These are phyloP conservation scores for Pulveroboletus sp. DNA, from an alignment of 768 basidiomycete genomes.

Conservation along the genomic window DNA sequence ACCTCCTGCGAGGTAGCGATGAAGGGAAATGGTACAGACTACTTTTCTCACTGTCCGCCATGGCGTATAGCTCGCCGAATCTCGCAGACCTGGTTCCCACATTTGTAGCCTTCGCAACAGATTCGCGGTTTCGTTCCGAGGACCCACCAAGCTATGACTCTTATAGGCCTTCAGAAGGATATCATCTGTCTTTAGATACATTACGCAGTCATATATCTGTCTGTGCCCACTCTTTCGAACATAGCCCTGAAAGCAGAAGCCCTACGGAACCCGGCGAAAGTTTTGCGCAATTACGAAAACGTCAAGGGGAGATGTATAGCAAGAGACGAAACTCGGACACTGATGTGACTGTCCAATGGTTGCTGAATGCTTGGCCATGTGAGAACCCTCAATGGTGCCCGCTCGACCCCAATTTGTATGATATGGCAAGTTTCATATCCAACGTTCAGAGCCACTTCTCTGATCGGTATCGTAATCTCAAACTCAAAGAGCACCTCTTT, in stretches of 20 bases:
- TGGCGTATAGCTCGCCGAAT: conserved; percentile 24
- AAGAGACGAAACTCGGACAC: conserved; percentile 5
- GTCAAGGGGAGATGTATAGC: conserved; percentile 6
- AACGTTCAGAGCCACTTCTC: conserved; percentile 3
- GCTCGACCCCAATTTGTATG: neutral
- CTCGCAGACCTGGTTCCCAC: conserved; percentile 20
- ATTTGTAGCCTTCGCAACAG: conserved; percentile 30
- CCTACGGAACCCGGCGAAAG: neutral
- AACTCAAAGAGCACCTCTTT: conserved; percentile 11
- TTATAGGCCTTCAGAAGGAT: conserved; percentile 11
- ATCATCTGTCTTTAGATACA: neutral
- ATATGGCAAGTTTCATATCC: conserved; percentile 1
- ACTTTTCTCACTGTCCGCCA: conserved; percentile 30
- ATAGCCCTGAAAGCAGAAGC: conserved; percentile 11
- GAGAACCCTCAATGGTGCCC: conserved; percentile 7
- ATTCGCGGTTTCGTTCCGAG: conserved; percentile 3
- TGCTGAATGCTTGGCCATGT: conserved; percentile 19
- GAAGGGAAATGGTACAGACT: conserved; percentile 18
- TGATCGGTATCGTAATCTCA: conserved; percentile 12
- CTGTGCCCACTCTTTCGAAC: neutral
- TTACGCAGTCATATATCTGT: neutral
- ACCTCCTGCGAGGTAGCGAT: conserved; percentile 16
- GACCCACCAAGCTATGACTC: conserved; percentile 16
- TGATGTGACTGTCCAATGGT: neutral
- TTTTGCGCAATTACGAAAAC: neutral